Percentiles rank a stretch among this genome's conserved stretches.
Evolutionary conservation across 768 basidiomycete species (phyloP).

Genomic region (Hemileccinum impolitum): DNA sequence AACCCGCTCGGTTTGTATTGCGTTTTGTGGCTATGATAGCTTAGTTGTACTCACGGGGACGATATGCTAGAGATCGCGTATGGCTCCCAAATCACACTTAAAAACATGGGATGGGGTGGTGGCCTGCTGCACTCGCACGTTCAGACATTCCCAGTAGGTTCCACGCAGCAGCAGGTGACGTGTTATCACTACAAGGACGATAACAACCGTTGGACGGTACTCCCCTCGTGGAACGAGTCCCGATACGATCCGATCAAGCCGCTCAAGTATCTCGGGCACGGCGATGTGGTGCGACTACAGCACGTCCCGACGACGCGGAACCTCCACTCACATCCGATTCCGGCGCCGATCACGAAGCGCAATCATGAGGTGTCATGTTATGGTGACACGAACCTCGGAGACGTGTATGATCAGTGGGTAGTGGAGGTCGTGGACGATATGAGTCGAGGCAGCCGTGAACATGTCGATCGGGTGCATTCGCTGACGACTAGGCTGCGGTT

Average conservation of each 20-base stretch:
- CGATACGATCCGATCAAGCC: slow-evolving; percentile 60
- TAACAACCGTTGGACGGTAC: slow-evolving; percentile 89
- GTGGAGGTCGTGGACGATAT: slow-evolving; percentile 94
- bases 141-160: slow-evolving; percentile 92
- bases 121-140: slow-evolving; percentile 95
- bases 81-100: slow-evolving; percentile 88
- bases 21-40: background rate
- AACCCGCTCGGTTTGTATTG: slow-evolving; percentile 74
- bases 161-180: slow-evolving; percentile 92
- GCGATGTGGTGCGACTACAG: slow-evolving; percentile 75
- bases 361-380: slow-evolving; percentile 94
- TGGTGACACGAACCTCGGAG: slow-evolving; percentile 86
- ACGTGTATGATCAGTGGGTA: slow-evolving; percentile 85
- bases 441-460: slow-evolving; percentile 52
- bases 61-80: slow-evolving; percentile 67
- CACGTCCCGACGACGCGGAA: slow-evolving; percentile 85
- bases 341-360: slow-evolving; percentile 86
- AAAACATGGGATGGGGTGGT: slow-evolving; percentile 98
- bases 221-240: slow-evolving; percentile 78
- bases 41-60: slow-evolving; percentile 1
- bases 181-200: slow-evolving; percentile 99
- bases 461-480: slow-evolving; percentile 74
- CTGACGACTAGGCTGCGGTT: slow-evolving; percentile 89
- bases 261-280: slow-evolving; percentile 69
- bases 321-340: slow-evolving; percentile 85